Conservation (phyloP, 2,329 filamentous ascomycete species). For the Emergomyces africanus region DNA sequence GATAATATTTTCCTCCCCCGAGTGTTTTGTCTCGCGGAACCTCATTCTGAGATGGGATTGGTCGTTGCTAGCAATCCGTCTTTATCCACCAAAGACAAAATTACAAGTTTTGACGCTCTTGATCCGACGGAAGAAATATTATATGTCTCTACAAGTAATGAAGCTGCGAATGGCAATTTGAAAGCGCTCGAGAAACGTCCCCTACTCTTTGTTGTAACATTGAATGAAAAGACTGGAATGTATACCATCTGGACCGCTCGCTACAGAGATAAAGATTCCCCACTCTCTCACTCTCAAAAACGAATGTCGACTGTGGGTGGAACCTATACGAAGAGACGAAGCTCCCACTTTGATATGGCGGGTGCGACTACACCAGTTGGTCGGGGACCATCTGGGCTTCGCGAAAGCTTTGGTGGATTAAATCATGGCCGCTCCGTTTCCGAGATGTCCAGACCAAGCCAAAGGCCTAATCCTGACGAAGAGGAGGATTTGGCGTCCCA, state of each 20-base stretch:
- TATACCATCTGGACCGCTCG: conserved; percentile 78
- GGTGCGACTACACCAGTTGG: conserved; percentile 62
- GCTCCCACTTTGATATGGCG: conserved; percentile 53
- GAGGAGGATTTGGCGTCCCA: conserved; percentile 52
- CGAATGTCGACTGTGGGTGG: conserved; percentile 42
- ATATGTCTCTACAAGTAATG: conserved; percentile 61
- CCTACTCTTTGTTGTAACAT: conserved; percentile 65
- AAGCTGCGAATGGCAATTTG: conserved; percentile 16
- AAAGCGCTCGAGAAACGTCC: conserved; percentile 1
- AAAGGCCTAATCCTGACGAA: conserved; percentile 42
- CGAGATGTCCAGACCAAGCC: conserved; percentile 30
- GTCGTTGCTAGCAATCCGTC: conserved; percentile 48
- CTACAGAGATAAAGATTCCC: conserved; percentile 57
- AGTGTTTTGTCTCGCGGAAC: conserved; percentile 73
- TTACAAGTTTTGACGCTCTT: conserved; percentile 43
- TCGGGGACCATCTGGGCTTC: conserved; percentile 47
- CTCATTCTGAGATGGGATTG: conserved; percentile 71
- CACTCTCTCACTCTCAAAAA: conserved; percentile 28
- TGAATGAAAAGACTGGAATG: conserved; percentile 61
- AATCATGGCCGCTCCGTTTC: conserved; percentile 32
- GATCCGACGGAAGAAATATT: conserved; percentile 70
- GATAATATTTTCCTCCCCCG: conserved; percentile 44
- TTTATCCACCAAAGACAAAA: conserved; percentile 18
- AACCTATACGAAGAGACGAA: conserved; percentile 53
- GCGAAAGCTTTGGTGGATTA: conserved; percentile 61